phyloP scores from a whole-genome alignment of 2,329 filamentous ascomycete genomes.

The Nemania sp. region DNA sequence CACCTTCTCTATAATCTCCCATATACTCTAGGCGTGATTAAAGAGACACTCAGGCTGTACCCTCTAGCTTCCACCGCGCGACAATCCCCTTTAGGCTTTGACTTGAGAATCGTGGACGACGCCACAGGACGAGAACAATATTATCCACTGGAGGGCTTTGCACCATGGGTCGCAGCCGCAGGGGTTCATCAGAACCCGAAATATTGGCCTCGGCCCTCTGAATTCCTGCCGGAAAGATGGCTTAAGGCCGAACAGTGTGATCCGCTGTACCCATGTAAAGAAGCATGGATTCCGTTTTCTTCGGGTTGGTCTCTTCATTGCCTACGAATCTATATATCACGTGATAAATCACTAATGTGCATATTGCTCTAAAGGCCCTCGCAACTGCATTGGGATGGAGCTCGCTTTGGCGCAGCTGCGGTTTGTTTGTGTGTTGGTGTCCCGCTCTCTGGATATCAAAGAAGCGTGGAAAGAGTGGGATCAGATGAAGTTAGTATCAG shows the following conservation, averaged over 20 bases:
- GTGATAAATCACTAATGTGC: background rate
- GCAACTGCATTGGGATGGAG: background rate
- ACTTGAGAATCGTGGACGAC: too few relatives aligned
- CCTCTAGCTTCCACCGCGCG: slow-evolving; percentile 5
- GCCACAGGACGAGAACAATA: too few relatives aligned
- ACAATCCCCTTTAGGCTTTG: background rate
- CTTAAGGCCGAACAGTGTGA: background rate
- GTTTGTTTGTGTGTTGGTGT: background rate
- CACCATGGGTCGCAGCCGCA: background rate
- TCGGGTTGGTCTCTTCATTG: background rate
- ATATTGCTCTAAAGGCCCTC: background rate
- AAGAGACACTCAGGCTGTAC: slow-evolving; percentile 24
- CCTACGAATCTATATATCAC: too few relatives aligned
- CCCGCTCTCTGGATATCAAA: background rate
- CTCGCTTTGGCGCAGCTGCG: background rate
- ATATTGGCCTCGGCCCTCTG: background rate
- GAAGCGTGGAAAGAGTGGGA: background rate
- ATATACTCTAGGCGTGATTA: slow-evolving; percentile 23
- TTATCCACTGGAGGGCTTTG: background rate
- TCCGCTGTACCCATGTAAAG: background rate
- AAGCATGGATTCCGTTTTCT: background rate
- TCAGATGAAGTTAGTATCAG: background rate
- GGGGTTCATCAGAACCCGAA: background rate
- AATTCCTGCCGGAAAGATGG: slow-evolving; percentile 1
- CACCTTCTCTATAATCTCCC: slow-evolving; percentile 11